Percentiles rank a stretch among this genome's conserved stretches.
These are phyloP conservation scores for Fusarium transvaalense DNA, from an alignment of 2,329 filamentous ascomycete genomes.

Conservation along the genomic window DNA sequence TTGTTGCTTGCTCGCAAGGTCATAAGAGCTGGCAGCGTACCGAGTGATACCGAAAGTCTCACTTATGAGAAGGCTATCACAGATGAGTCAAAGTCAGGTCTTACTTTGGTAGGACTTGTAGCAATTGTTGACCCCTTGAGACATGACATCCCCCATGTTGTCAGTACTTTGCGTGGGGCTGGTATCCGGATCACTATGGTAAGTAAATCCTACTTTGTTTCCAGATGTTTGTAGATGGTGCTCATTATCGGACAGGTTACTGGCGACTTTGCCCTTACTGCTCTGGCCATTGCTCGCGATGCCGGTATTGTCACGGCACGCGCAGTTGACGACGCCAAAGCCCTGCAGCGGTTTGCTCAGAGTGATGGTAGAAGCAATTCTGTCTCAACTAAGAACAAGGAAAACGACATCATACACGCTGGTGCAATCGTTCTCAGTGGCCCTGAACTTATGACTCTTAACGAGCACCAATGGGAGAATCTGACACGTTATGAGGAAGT, in stretches of 20 bases:
- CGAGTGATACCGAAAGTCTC: slow-evolving; percentile 65
- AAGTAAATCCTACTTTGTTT: slow-evolving; percentile 5
- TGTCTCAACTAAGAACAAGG: fast-evolving
- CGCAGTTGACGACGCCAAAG: slow-evolving; percentile 65
- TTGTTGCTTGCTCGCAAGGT: slow-evolving; percentile 7
- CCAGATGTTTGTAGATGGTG: neutral
- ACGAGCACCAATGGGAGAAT: slow-evolving; percentile 76
- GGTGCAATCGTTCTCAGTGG: slow-evolving; percentile 73
- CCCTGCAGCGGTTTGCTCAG: slow-evolving; percentile 57
- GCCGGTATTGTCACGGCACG: slow-evolving; percentile 76
- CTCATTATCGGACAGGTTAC: slow-evolving; percentile 64
- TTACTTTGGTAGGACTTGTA: slow-evolving; percentile 79
- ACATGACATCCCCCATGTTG: slow-evolving; percentile 75
- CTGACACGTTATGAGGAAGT: slow-evolving; percentile 77
- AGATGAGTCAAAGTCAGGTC: slow-evolving; percentile 51
- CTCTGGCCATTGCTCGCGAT: slow-evolving; percentile 77
- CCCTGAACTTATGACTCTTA: slow-evolving; percentile 73
- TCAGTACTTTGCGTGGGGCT: slow-evolving; percentile 74
- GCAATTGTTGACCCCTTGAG: slow-evolving; percentile 84
- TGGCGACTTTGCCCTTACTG: slow-evolving; percentile 81
- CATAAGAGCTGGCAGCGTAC: fast-evolving
- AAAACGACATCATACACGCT: slow-evolving; percentile 18
- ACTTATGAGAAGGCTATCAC: slow-evolving; percentile 69
- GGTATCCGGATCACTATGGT: slow-evolving; percentile 85
- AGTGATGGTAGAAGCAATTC: slow-evolving; percentile 3